These are phyloP conservation scores for Phytophthora citrophthora DNA, from an alignment of 352 stramenopile genomes.

Conservation along the genomic window DNA sequence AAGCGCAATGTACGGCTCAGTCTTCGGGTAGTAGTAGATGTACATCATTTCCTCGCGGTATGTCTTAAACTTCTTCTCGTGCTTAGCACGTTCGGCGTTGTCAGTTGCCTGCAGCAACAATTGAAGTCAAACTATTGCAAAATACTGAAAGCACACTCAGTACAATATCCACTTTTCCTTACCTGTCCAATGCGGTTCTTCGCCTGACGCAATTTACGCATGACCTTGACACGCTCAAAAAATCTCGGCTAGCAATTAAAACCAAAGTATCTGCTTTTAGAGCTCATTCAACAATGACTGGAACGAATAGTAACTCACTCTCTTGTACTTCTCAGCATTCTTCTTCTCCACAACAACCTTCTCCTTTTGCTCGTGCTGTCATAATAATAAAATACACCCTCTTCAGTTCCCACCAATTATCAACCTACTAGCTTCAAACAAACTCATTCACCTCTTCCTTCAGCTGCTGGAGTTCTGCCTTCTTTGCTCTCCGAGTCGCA, in stretches of 20 bases:
- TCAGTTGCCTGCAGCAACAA: conserved; percentile 34
- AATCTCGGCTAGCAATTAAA: conserved; percentile 60
- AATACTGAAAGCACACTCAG: too few relatives aligned
- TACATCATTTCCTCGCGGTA: conserved; percentile 79
- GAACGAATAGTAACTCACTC: conserved; percentile 37
- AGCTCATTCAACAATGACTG: neutral
- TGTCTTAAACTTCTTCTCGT: conserved; percentile 50
- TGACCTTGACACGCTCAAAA: conserved; percentile 86
- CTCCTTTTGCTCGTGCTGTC: conserved; percentile 54
- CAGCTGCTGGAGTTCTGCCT: conserved; percentile 56
- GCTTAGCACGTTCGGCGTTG: conserved; percentile 46
- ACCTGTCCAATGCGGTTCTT: conserved; percentile 55
- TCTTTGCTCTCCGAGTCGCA: conserved; percentile 49
- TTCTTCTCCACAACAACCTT: conserved; percentile 68
- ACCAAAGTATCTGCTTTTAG: conserved; percentile 3
- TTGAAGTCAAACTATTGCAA: neutral
- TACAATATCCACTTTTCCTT: too few relatives aligned
- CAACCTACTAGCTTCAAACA: neutral
- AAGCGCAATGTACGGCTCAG: conserved; percentile 72
- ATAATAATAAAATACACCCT: neutral
- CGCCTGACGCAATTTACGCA: conserved; percentile 77
- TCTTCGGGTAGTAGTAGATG: conserved; percentile 84
- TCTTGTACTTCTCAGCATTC: conserved; percentile 84
- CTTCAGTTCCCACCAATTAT: neutral
- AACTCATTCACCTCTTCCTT: conserved; percentile 42